Percentiles rank a stretch among this genome's conserved stretches.
phyloP scores from a whole-genome alignment of 352 stramenopile genomes.

The Globisporangium barbulae region DNA sequence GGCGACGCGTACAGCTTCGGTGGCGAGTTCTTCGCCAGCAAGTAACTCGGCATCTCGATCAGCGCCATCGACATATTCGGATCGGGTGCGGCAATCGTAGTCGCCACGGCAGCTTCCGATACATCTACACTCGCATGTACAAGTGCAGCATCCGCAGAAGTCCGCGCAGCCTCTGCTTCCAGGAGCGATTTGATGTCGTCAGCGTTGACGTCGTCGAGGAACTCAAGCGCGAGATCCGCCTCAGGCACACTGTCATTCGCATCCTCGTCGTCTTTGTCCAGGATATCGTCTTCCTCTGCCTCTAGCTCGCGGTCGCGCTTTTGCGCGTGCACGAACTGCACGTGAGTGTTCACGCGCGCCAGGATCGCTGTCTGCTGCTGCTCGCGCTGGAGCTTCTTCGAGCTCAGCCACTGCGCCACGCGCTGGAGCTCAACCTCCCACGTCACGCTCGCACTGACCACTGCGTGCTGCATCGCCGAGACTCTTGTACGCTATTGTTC shows the following conservation, averaged over 20 bases:
- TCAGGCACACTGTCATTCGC: not conserved
- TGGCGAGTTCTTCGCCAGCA: conserved; percentile 17
- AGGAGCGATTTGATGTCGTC: conserved; percentile 54
- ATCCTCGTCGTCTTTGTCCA: conserved; percentile 26
- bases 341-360: conserved; percentile 31
- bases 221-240: conserved; percentile 40
- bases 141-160: not conserved
- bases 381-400: conserved; percentile 15
- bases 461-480: not conserved
- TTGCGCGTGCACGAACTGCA: conserved; percentile 37
- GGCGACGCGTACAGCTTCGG: conserved; percentile 18
- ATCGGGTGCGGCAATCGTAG: not conserved
- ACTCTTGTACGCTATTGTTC: not conserved
- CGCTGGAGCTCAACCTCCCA: conserved; percentile 48
- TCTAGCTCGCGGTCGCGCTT: conserved; percentile 28
- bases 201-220: conserved; percentile 46
- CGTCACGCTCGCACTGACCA: conserved; percentile 8
- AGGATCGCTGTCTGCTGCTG: conserved; percentile 21
- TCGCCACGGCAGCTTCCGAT: not conserved
- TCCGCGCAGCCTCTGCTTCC: conserved; percentile 28
- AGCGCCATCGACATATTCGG: conserved; percentile 13
- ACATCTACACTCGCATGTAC: not conserved
- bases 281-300: conserved; percentile 8
- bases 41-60: conserved; percentile 27
- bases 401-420: conserved; percentile 30